These are phyloP conservation scores for Botrytis squamosa DNA, from an alignment of 2,329 filamentous ascomycete species.

Conservation along the genomic window DNA sequence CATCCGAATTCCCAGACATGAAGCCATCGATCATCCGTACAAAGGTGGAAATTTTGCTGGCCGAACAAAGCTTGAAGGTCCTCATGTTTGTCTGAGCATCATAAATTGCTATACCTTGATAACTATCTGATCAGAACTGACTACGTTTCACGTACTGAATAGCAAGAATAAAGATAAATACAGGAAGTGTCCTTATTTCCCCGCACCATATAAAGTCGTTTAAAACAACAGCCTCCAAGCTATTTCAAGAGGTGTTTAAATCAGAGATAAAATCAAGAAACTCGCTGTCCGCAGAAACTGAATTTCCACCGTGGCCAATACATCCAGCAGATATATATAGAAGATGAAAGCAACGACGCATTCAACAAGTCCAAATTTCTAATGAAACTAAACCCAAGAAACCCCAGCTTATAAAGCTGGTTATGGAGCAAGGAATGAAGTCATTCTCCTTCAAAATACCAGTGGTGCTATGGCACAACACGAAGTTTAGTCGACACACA, in stretches of 20 bases:
- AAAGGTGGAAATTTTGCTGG: not conserved
- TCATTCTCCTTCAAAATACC: not conserved
- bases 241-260: not conserved
- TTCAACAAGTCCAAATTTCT: not conserved
- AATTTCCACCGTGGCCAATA: rapidly evolving
- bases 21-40: not conserved
- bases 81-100: too few species aligned
- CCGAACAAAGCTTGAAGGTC: not conserved
- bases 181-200: not conserved
- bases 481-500: not conserved
- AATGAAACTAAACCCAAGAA: not conserved
- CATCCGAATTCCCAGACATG: not conserved
- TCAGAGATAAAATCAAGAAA: not conserved
- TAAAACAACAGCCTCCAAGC: not conserved
- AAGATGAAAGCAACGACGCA: not conserved
- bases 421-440: too few species aligned
- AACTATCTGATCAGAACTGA: not conserved
- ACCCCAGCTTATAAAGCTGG: rapidly evolving
- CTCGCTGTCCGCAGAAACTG: not conserved
- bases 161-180: too few species aligned
- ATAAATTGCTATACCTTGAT: not conserved
- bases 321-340: not conserved
- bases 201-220: not conserved
- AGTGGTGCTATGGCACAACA: not conserved
- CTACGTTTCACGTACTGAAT: rapidly evolving